These are phyloP conservation scores for Kazachstania africana DNA, from an alignment of 805 yeast genomes.

Conservation along the genomic window DNA sequence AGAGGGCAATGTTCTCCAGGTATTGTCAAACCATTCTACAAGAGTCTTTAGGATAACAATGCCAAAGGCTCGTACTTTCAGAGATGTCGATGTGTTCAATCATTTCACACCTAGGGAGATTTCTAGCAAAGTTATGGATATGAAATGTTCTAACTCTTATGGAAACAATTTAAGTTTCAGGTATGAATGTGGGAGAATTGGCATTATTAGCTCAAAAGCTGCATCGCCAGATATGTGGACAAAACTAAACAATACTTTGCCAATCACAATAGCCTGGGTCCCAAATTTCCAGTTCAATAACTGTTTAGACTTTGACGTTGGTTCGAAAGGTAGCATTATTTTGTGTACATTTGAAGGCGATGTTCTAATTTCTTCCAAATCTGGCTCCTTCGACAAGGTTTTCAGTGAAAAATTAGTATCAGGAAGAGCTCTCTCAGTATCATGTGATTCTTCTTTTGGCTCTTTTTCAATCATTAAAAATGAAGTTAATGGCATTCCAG, in stretches of 20 bases:
- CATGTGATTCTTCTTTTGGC: conserved; percentile 51
- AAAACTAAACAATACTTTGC: conserved; percentile 32
- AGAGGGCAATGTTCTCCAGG: conserved; percentile 46
- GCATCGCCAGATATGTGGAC: conserved; percentile 20
- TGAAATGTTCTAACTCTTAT: conserved; percentile 22
- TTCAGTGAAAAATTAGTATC: conserved; percentile 27
- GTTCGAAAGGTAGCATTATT: conserved; percentile 56
- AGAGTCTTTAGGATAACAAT: conserved; percentile 35
- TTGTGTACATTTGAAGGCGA: conserved; percentile 61
- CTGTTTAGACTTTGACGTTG: conserved; percentile 49
- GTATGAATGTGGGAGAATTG: conserved; percentile 50
- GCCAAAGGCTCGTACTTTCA: conserved; percentile 17
- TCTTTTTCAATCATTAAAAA: conserved; percentile 60
- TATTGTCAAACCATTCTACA: conserved; percentile 47
- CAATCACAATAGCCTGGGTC: conserved; percentile 45
- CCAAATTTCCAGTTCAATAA: conserved; percentile 41
- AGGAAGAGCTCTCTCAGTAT: conserved; percentile 35
- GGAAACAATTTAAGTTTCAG: conserved; percentile 37
- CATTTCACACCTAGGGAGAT: conserved; percentile 24
- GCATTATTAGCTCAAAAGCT: conserved; percentile 20
- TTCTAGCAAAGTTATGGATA: conserved; percentile 21
- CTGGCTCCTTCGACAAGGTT: conserved; percentile 10
- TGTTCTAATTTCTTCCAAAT: conserved; percentile 32
- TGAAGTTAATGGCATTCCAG: conserved; percentile 47
- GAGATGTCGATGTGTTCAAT: conserved; percentile 25